Base-by-base conservation (phyloP, 495 filamentous ascomycete genomes). In the Daldinia caldariorum region DNA sequence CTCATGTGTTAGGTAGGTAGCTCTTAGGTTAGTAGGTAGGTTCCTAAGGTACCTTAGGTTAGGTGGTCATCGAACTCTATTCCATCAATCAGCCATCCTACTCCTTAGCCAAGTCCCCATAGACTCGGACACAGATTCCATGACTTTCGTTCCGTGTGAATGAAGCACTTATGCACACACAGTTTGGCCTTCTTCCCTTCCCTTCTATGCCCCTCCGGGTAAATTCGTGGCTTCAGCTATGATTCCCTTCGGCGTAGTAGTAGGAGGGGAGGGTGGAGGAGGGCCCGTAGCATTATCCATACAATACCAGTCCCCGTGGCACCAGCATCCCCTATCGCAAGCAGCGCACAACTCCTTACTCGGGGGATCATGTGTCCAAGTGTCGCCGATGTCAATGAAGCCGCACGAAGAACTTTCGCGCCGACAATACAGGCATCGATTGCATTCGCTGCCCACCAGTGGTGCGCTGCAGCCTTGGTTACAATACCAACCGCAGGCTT, bases 371-470 rank as follows among this genome's bases (percentile, higher is more conserved):
- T 56, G 16, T 6, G 55, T 54, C 72, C 68, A 65, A 0, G 53
- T 49, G 14, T 67, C 54, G 22, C 63, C 13, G 38, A 74, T 53
- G 26, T 50, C 12, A 2, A 69, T 34, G 43, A 69, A 74, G 5
- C 47, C 53, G 58, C 72, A 74, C n/a, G 64, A 50, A 14, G 61
- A 66, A 50, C 64, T 71, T 61, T 74, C 72, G 9, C 72, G 72
- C 14, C 72, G 72, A 57, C 72, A 74, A 65, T 72, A 74, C 18
- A 74, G 65, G 9, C 72, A 72, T 16, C 61, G 61, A 35, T 26
- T 35, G 41, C 72, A 74, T 13, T 71, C 57, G 45, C 31, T 29
- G 14, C 26, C 18, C 31, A 45, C 29, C 1, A 74, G 69, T 2
- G 59, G 53, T 6, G 63, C 43, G 31, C 34, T 38, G 47, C 70